A percentile compares a stretch with the other conserved stretches of the same genome.
Evolutionary conservation across 768 basidiomycete genomes (phyloP).

Genomic region (Lentinus tigrinus): DNA sequence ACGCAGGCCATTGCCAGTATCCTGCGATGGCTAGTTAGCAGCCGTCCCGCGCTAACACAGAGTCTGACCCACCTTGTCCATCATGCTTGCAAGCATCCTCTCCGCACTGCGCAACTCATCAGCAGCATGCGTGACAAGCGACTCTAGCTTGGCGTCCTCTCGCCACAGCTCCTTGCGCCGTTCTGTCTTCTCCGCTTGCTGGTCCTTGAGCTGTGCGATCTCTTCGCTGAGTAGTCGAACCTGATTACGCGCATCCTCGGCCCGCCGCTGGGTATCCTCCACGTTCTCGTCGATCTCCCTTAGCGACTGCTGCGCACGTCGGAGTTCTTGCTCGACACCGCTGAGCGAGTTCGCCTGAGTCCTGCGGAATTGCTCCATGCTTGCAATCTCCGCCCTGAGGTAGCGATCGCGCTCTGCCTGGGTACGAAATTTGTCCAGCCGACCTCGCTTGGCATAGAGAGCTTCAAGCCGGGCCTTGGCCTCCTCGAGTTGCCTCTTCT

Average conservation of each 20-base stretch:
- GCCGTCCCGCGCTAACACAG: not conserved
- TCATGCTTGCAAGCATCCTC: slow-evolving; percentile 79
- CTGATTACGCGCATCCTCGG: slow-evolving; percentile 63
- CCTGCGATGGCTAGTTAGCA: slow-evolving; percentile 44
- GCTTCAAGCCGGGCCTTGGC: slow-evolving; percentile 68
- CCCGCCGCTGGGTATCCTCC: slow-evolving; percentile 51
- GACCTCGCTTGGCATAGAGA: slow-evolving; percentile 88
- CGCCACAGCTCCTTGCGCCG: slow-evolving; percentile 92
- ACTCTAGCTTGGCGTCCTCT: slow-evolving; percentile 87
- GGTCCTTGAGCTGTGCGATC: slow-evolving; percentile 57
- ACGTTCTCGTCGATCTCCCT: slow-evolving; percentile 60
- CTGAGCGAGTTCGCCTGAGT: slow-evolving; percentile 58
- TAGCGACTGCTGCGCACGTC: slow-evolving; percentile 45
- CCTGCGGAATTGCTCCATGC: slow-evolving; percentile 59
- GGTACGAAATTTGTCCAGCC: slow-evolving; percentile 80
- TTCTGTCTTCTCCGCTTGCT: slow-evolving; percentile 70
- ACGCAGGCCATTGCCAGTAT: slow-evolving; percentile 85
- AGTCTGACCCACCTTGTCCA: slow-evolving; percentile 76
- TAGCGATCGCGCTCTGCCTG: slow-evolving; percentile 82
- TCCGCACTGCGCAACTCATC: slow-evolving; percentile 84
- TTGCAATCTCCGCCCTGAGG: slow-evolving; percentile 74
- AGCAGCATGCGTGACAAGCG: slow-evolving; percentile 68
- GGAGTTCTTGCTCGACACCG: slow-evolving; percentile 50
- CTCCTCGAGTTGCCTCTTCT: slow-evolving; percentile 71
- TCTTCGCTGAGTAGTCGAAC: slow-evolving; percentile 63